Evolutionary conservation across 73 alveolate genomes (phyloP).

Genomic region (Stentor roeselii): DNA sequence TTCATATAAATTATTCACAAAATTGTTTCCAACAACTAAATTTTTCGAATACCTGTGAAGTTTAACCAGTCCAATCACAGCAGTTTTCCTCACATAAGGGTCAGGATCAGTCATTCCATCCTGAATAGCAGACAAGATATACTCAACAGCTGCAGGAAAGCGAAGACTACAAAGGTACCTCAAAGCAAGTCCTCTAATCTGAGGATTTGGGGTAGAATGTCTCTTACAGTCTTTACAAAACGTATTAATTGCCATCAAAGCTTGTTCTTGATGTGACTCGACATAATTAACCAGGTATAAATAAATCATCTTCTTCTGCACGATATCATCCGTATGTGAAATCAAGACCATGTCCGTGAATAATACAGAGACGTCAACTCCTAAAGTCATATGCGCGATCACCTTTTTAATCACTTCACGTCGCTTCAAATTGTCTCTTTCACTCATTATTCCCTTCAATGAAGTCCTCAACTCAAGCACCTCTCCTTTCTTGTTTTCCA

Average conservation of each 20-base stretch:
- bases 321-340: slow-evolving; percentile 92
- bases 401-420: slow-evolving; percentile 94
- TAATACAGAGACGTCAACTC: slow-evolving; percentile 91
- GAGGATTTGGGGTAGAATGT: slow-evolving; percentile 67
- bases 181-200: slow-evolving; percentile 96
- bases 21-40: slow-evolving; percentile 45
- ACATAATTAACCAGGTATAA: slow-evolving; percentile 94
- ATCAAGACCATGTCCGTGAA: slow-evolving; percentile 96
- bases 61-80: slow-evolving; percentile 94
- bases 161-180: slow-evolving; percentile 89
- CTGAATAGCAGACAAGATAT: slow-evolving; percentile 79
- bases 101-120: slow-evolving; percentile 95
- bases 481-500: slow-evolving; percentile 93
- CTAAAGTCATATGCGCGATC: slow-evolving; percentile 96
- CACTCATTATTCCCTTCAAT: slow-evolving; percentile 75
- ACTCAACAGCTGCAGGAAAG: slow-evolving; percentile 90
- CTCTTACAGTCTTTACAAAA: slow-evolving; percentile 91
- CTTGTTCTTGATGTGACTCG: slow-evolving; percentile 87
- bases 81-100: slow-evolving; percentile 98
- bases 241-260: slow-evolving; percentile 94
- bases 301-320: slow-evolving; percentile 97
- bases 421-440: slow-evolving; percentile 73
- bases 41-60: slow-evolving; percentile 60
- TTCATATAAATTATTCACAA: slow-evolving; percentile 80
- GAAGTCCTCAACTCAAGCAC: slow-evolving; percentile 79